Base-by-base conservation (phyloP, 108 stramenopile species). In the Skeletonema potamos region DNA sequence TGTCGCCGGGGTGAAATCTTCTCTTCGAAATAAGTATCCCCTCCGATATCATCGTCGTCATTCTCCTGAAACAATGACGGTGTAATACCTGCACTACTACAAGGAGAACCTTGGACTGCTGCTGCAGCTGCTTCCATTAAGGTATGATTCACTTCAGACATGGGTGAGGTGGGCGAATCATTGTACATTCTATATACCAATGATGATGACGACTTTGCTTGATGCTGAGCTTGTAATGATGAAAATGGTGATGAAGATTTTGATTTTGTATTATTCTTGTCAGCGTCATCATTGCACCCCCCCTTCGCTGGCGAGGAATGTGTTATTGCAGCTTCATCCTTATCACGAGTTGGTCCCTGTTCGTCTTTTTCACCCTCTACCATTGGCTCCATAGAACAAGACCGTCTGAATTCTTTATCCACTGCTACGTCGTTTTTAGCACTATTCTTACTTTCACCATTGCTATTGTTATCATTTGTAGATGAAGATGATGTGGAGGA, bases 21-120 rank as follows among this genome's bases (percentile, higher is more conserved):
- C 33, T 34, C 34, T 37, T 76, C 76, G 27, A 76, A 76, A 34
- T 76, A 76, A 5, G 68, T 68, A 58, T 76, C 76, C 6, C 76
- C 65, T 10, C 76, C 76, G 39, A 76, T 69, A 20, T 76, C 76
- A 30, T 67, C 68, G 13, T 59, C 68, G 4, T 62, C 54, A 51
- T 51, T 22, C 1, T 51, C 48, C 8, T 51, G 48, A 51, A 20
- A 51, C 22, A 51, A 51, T 9, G 48, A 20, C 6, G 20, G 18
- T 7, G 20, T 22, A 1, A 20, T 24, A 7, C 48, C 48, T 30
- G 27, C 54, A 10, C 62, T 48, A 24, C 59, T 61, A 46, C 27
- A 29, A 17, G 58, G 76, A 62, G 58, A 69, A 37, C 18, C 8
- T 34, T 30, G 10, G 6, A 33, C 2, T 30, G 28, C 30, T 20